Base-by-base conservation (phyloP, 495 filamentous ascomycete genomes). In the Amphirosellinia nigrospora region DNA sequence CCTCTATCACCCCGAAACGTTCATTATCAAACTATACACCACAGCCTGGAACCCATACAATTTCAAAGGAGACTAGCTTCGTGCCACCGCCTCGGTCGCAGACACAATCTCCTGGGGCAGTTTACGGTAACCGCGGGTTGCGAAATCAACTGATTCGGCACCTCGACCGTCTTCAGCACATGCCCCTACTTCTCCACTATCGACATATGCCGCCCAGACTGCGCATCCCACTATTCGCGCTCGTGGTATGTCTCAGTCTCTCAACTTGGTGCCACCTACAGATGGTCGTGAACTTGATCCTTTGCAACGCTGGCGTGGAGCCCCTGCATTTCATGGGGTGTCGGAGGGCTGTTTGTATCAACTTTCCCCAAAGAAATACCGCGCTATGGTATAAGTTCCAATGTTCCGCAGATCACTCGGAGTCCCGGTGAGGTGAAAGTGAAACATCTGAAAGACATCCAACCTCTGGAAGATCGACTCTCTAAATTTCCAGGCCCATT, bases 321-420 rank as follows among this genome's bases (percentile, higher is more conserved):
- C 87, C 96, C 96, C 0, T 87, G 97, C 9, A 88, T 98, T 73
- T 86, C 87, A 4, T 98, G 97, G 88, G 94, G 93, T 0, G 90
- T 97, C 64, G 95, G 93, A 53, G 96, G 96, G 11, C 86, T 86
- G 4, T 80, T 97, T 30, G 86, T 94, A 36, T 92, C 93, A 6
- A 94, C 89, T 73, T 98, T 98, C 74, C 96, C 96, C 0, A 92
- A 91, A 70, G 90, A 96, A 69, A 88, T 95, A 39, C 96, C 94
- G 11, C 88, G 94, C 32, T 98, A 98, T 79, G 88, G 88, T 56
- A 89, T 91, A 62, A 93, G 89, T 53, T 87, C 90, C 67, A 83
- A 82, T 34, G 76, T 84, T 9, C 94, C 96, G 0, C 90, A 90
- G 84, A 90, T 97, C 64, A 91, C 94, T 72, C 90, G 94, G 59